A percentile compares a stretch with the other conserved stretches of the same genome.
Conservation (phyloP, 176 grass and related monocot genomes). For the Carex littledalei region DNA sequence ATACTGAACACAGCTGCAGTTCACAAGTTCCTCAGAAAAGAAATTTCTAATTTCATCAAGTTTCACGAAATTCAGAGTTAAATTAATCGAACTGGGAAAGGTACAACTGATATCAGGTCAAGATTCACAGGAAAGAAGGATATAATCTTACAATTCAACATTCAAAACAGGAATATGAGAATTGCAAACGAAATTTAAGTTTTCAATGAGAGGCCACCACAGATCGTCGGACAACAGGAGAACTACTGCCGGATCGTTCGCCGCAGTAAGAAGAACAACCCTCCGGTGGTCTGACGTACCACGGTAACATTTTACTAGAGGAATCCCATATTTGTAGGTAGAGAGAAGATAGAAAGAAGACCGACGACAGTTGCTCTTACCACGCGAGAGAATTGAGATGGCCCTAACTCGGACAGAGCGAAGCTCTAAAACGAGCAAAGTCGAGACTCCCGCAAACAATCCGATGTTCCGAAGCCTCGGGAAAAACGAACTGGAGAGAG, state of each 20-base stretch:
- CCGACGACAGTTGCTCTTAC: neutral
- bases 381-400: neutral
- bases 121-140: neutral
- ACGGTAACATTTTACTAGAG: neutral
- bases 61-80: neutral
- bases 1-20: neutral
- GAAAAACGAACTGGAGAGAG: neutral
- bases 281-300: neutral
- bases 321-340: neutral
- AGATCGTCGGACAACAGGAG: neutral
- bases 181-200: neutral
- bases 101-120: neutral
- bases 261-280: neutral
- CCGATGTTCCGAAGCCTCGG: neutral
- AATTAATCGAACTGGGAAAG: neutral
- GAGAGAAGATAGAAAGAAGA: slow-evolving; percentile 3
- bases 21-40: neutral
- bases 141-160: neutral
- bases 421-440: neutral
- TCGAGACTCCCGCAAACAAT: neutral
- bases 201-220: neutral
- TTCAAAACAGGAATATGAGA: neutral
- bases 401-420: neutral
- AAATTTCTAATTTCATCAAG: neutral
- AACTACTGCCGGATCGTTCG: neutral